Conservation (phyloP, 179 eudicot genomes). For the Pouteria campechiana region DNA sequence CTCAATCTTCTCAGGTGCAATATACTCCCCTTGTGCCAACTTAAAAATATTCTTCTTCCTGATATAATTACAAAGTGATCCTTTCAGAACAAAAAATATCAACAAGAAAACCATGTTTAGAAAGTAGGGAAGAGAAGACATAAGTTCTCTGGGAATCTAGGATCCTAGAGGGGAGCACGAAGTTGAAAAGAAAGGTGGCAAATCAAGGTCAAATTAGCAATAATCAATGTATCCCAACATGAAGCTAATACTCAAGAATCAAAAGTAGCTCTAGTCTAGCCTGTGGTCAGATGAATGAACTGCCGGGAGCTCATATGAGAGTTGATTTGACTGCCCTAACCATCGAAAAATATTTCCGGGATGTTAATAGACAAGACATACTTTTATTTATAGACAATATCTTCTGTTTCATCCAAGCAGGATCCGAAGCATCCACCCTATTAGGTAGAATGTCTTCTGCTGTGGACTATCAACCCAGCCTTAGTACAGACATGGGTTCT, state of each 20-base stretch:
- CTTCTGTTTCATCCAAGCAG: background rate
- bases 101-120: no score
- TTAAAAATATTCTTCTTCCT: conserved; percentile 56
- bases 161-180: no score
- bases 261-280: conserved; percentile 10
- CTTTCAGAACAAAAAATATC: no score
- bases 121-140: no score
- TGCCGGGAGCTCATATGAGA: conserved; percentile 4
- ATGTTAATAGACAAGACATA: conserved; percentile 2
- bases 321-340: conserved; percentile 8
- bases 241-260: conserved; percentile 3
- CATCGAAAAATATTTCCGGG: conserved; percentile 4
- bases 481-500: background rate
- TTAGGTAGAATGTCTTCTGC: conserved; percentile 1
- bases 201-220: no score
- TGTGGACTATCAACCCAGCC: conserved; percentile 2
- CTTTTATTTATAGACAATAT: background rate
- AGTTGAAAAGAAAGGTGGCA: no score
- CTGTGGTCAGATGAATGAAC: conserved; percentile 13
- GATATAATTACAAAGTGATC: conserved; percentile 5
- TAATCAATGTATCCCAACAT: no score
- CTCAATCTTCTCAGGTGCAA: conserved; percentile 54
- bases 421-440: conserved; percentile 1
- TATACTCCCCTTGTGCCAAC: conserved; percentile 49
- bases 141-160: no score